phyloP scores from a whole-genome alignment of 257 asterid species.

The Prunella vulgaris region DNA sequence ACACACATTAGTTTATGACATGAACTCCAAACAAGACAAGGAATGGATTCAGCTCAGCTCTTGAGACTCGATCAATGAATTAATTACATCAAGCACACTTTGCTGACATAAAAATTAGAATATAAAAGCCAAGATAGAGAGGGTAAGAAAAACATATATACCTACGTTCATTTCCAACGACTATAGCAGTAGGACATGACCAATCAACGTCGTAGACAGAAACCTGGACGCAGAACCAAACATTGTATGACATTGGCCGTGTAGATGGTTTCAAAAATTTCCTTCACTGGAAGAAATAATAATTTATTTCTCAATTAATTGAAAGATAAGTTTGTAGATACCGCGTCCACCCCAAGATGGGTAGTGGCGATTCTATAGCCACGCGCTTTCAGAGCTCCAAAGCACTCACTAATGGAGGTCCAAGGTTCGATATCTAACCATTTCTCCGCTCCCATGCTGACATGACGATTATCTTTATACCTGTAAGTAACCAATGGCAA shows the following conservation, averaged over 20 bases:
- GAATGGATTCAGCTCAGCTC: background rate
- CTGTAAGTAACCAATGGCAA: slow-evolving; percentile 31
- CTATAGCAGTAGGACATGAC: slow-evolving; percentile 90
- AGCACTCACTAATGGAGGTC: slow-evolving; percentile 72
- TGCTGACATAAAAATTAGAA: background rate
- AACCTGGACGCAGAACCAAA: slow-evolving; percentile 46
- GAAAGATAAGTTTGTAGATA: slow-evolving; percentile 22
- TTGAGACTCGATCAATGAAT: too few species aligned
- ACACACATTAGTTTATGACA: background rate
- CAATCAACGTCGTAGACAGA: slow-evolving; percentile 87
- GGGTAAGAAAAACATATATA: slow-evolving; percentile 23
- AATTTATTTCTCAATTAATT: background rate
- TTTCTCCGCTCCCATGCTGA: slow-evolving; percentile 98
- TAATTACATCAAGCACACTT: background rate
- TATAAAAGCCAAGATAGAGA: slow-evolving; percentile 7
- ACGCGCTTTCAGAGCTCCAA: slow-evolving; percentile 69
- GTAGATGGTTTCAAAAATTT: background rate
- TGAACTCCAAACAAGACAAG: background rate
- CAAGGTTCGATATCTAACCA: slow-evolving; percentile 98
- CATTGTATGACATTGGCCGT: background rate
- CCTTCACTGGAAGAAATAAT: background rate
- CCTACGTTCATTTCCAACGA: slow-evolving; percentile 89
- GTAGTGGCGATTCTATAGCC: slow-evolving; percentile 91
- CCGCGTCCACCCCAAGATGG: slow-evolving; percentile 70
- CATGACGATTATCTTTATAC: slow-evolving; percentile 90